phyloP scores from a whole-genome alignment of 176 grass and related monocot species.

The Triticum dicoccoides region DNA sequence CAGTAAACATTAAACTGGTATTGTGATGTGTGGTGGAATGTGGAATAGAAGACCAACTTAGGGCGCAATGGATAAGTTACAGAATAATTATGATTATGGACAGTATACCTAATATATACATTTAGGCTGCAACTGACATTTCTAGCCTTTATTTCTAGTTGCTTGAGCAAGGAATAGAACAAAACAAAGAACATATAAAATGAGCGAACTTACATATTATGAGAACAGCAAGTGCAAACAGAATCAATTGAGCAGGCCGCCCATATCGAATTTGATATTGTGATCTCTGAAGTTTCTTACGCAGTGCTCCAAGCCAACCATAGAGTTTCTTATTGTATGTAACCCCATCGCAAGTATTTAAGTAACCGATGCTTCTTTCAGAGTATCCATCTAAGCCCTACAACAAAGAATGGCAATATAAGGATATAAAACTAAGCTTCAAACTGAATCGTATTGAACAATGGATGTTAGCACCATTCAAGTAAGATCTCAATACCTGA shows the following conservation, averaged over 20 bases:
- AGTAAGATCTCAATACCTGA: constrained; percentile 45
- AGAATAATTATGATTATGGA: neutral
- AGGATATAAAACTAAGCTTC: constrained; percentile 13
- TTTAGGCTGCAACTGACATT: neutral
- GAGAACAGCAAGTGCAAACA: constrained; percentile 37
- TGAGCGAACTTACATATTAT: constrained; percentile 44
- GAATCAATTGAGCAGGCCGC: constrained; percentile 35
- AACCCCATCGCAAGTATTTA: constrained; percentile 51
- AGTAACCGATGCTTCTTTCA: constrained; percentile 60
- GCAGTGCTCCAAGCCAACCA: constrained; percentile 66
- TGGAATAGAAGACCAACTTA: neutral
- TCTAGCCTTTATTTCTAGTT: neutral
- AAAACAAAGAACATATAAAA: neutral
- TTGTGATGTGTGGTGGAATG: neutral
- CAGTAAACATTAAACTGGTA: neutral
- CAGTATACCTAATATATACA: neutral
- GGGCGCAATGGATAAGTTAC: neutral
- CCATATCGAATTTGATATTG: constrained; percentile 77
- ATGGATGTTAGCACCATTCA: constrained; percentile 6
- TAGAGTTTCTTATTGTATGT: constrained; percentile 71
- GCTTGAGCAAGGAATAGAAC: constrained; percentile 11
- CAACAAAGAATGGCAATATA: neutral
- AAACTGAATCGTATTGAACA: constrained; percentile 8
- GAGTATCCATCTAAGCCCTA: constrained; percentile 54
- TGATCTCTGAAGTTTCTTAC: constrained; percentile 67